Evolutionary conservation across 2,329 filamentous ascomycete species (phyloP).

Genomic region (Aschersonia sp.): DNA sequence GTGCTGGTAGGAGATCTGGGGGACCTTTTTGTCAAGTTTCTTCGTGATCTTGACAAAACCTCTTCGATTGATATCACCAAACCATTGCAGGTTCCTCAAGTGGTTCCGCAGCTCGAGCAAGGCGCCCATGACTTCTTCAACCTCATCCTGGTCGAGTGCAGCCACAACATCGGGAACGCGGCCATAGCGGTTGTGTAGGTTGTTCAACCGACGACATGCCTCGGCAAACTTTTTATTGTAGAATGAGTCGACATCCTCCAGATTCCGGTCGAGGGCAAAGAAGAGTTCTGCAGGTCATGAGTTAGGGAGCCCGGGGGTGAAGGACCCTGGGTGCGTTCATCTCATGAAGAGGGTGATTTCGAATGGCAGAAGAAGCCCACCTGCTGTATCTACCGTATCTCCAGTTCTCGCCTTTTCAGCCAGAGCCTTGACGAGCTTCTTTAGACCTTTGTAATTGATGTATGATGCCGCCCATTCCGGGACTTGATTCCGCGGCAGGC

Average conservation of each 20-base stretch:
- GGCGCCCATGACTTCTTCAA: constrained; percentile 80
- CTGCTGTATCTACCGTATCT: constrained; percentile 74
- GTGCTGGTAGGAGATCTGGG: constrained; percentile 60
- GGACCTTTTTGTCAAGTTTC: constrained; percentile 92
- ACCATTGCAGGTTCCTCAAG: constrained; percentile 88
- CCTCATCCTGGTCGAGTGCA: constrained; percentile 72
- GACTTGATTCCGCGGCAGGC: constrained; percentile 68
- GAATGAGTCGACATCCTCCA: constrained; percentile 92
- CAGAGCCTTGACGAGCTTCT: constrained; percentile 85
- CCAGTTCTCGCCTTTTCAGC: constrained; percentile 50
- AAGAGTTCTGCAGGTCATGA: constrained; percentile 63
- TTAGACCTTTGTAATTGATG: constrained; percentile 82
- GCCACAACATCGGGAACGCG: constrained; percentile 53
- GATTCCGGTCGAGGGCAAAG: constrained; percentile 87
- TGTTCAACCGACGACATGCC: constrained; percentile 65
- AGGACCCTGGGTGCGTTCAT: constrained; percentile 8
- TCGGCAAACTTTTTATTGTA: constrained; percentile 94
- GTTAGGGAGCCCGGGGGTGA: constrained; percentile 16
- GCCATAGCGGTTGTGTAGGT: constrained; percentile 81
- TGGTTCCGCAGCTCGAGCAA: constrained; percentile 78
- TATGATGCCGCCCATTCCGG: constrained; percentile 76
- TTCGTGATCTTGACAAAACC: constrained; percentile 98
- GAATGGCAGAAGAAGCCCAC: constrained; percentile 39
- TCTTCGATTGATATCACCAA: constrained; percentile 87
- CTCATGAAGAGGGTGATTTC: constrained; percentile 6